Evolutionary conservation across 164 flowering plant genomes (phyloP), one percentile per base, ranked within the genome.

Genomic region (Echeveria elegans): DNA sequence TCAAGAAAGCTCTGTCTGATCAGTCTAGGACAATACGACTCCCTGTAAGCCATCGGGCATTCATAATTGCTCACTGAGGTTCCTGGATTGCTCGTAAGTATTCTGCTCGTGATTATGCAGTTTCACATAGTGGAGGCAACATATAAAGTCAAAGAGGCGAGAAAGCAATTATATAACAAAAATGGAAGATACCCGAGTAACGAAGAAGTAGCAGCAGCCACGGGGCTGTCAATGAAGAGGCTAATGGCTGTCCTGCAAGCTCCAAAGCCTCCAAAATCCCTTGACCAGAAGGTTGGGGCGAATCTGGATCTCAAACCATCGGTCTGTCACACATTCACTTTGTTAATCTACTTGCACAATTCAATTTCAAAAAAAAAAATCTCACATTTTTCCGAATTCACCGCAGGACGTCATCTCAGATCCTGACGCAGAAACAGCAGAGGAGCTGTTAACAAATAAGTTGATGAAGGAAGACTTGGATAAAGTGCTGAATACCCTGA

Each of bases 401-500:
- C 63, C 29, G 38, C 82, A 93, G 98, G 98, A 93, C 68, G 79
- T 90, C 6, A 85, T 83, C 48, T 73, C 94, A 11, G 80, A 84
- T 67, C 98, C 98, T 10, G 85, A 84, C 14, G 89, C 86, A 48
- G 88, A 88, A 78, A 83, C 90, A 38, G 18, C 85, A 0, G 97
- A 93, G 72, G 90, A 85, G 5, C 9, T 85, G 68, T 70, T 90
- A 68, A 75, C 75, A 8, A 90, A 85, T 83, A 82, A 86, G 67
- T 84, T 82, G 67, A 89, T 88, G 97, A 87, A 64, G 75, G 74
- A 84, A 56, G 97, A 93, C 71, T 69, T 93, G 52, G 87, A 85
- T 64, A 93, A 89, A 80, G 92, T 84, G 50, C 68, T 93, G 72
- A 83, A 86, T 74, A 78, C 73, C 36, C 83, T 93, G 7, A 86